Percentiles rank a stretch among this genome's conserved stretches.
Evolutionary conservation across 2,329 filamentous ascomycete genomes (phyloP).

Genomic region (Beauveria pseudobassiana): DNA sequence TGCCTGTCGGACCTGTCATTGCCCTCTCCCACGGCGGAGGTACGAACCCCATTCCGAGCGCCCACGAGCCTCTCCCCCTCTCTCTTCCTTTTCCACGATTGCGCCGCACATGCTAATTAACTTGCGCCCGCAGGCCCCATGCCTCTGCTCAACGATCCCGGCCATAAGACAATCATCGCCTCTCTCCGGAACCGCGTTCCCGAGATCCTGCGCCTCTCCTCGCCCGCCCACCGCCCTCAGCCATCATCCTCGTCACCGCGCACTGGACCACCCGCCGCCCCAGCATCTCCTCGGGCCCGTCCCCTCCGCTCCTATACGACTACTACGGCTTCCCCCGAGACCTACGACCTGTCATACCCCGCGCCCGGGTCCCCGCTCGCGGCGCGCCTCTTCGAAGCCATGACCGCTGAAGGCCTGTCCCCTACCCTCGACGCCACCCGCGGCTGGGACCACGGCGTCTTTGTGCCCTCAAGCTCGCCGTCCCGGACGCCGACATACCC

Average conservation of each 20-base stretch:
- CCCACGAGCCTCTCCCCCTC: neutral
- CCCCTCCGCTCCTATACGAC: constrained; percentile 47
- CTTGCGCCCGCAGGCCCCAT: constrained; percentile 37
- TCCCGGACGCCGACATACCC: constrained; percentile 44
- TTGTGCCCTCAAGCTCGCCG: constrained; percentile 49
- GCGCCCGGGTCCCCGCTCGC: constrained; percentile 50
- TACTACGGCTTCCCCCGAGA: constrained; percentile 51
- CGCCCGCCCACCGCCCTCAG: constrained; percentile 37
- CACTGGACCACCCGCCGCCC: constrained; percentile 47
- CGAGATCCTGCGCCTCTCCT: constrained; percentile 46
- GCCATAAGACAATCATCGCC: constrained; percentile 40
- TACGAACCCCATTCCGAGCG: constrained; percentile 16
- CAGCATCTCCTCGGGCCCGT: constrained; percentile 41
- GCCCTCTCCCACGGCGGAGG: constrained; percentile 44
- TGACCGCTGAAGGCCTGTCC: constrained; percentile 39
- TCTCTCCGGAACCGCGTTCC: constrained; percentile 48
- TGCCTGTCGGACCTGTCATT: constrained; percentile 37
- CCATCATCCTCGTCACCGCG: constrained; percentile 50
- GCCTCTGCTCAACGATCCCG: constrained; percentile 49
- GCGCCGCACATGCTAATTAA: neutral
- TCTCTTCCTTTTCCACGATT: neutral
- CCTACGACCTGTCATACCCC: constrained; percentile 48
- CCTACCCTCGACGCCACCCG: constrained; percentile 31
- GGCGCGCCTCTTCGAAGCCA: constrained; percentile 34
- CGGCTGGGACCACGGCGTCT: constrained; percentile 55